Conservation (phyloP, 2,329 filamentous ascomycete genomes). For the Ophiognomonia clavigignenti-juglandacearum region DNA sequence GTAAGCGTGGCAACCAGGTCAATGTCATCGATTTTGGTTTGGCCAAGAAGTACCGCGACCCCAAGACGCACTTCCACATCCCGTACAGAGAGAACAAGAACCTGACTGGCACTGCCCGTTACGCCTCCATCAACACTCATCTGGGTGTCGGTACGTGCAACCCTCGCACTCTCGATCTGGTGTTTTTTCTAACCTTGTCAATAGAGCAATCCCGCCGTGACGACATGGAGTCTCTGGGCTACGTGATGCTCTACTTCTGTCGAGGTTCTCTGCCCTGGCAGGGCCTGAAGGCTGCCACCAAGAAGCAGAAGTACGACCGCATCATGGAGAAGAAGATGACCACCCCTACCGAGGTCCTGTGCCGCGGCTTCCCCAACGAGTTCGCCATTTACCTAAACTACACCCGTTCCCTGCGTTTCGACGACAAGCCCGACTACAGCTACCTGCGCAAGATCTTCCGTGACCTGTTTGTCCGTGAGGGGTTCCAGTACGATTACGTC, state of each 20-base stretch:
- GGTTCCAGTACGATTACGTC: slow-evolving; percentile 99
- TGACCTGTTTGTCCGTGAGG: slow-evolving; percentile 96
- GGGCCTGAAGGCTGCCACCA: slow-evolving; percentile 94
- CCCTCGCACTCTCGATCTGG: neutral
- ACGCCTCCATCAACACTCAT: slow-evolving; percentile 98
- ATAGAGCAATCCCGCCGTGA: slow-evolving; percentile 96
- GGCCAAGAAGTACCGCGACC: slow-evolving; percentile 99
- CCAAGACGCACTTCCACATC: slow-evolving; percentile 99
- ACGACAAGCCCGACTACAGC: slow-evolving; percentile 99
- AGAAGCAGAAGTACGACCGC: slow-evolving; percentile 99
- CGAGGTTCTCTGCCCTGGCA: slow-evolving; percentile 98
- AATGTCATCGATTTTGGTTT: slow-evolving; percentile 99
- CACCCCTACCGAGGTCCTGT: slow-evolving; percentile 95
- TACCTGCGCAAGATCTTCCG: slow-evolving; percentile 99
- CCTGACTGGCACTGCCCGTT: slow-evolving; percentile 95
- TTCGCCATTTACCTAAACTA: slow-evolving; percentile 99
- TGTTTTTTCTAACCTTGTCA: slow-evolving; percentile 23
- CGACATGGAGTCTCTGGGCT: slow-evolving; percentile 98
- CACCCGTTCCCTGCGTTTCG: slow-evolving; percentile 95
- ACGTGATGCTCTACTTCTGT: slow-evolving; percentile 99
- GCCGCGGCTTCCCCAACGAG: slow-evolving; percentile 98
- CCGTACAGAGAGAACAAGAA: slow-evolving; percentile 99
- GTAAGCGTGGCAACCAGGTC: slow-evolving; percentile 98
- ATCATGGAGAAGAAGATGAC: slow-evolving; percentile 99
- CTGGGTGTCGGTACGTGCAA: slow-evolving; percentile 73